Evolutionary conservation across 208 protist genomes (phyloP), one percentile per base, ranked within the genome.

Genomic region (Crithidia sp.): DNA sequence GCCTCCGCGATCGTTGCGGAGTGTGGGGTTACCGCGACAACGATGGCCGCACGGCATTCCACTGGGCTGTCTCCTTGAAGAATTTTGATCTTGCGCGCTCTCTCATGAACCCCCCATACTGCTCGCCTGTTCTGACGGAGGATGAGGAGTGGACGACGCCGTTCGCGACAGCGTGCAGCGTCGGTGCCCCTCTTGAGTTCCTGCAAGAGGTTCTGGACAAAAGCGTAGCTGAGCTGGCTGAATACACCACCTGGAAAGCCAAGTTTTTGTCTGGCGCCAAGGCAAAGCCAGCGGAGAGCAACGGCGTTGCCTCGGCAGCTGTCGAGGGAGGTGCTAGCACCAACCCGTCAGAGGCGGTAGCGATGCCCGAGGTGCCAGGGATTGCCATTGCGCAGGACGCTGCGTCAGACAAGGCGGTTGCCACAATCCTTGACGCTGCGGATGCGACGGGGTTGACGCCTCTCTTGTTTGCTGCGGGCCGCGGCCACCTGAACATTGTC

Each of bases 41-140:
- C 44, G 94, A 97, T 58, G 94, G 92, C n/a, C 84, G 94, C 65
- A 96, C 94, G 4, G 88, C 91, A 0, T 81, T 96, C 17, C 94
- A 97, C 72, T 97, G 94, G 94, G 89, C 94, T 0, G 62, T 96
- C 4, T 87, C 92, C 7, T 71, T 95, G 55, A 76, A 82, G 59
- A 94, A 94, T 79, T 95, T 88, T 49, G 81, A 81, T 0, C 70
- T 97, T 19, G 92, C 87, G 4, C 73, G 16, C 7, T 82, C 43
- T 7, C 81, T 97, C 16, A 84, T 95, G 83, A 55, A 63, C 13
- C 53, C 56, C 7, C 89, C 90, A 2, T 86, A 93, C 72, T 70
- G 79, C 58, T 77, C 92, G 5, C 85, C 88, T 13, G 90, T 85
- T 14, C 71, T 88, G 53, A 96, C 83, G 3, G 83, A 84, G 67